A percentile compares a stretch with the other conserved stretches of the same genome.
These are phyloP conservation scores for Penicillium odoratum DNA, from an alignment of 495 filamentous ascomycete species.

Conservation along the genomic window DNA sequence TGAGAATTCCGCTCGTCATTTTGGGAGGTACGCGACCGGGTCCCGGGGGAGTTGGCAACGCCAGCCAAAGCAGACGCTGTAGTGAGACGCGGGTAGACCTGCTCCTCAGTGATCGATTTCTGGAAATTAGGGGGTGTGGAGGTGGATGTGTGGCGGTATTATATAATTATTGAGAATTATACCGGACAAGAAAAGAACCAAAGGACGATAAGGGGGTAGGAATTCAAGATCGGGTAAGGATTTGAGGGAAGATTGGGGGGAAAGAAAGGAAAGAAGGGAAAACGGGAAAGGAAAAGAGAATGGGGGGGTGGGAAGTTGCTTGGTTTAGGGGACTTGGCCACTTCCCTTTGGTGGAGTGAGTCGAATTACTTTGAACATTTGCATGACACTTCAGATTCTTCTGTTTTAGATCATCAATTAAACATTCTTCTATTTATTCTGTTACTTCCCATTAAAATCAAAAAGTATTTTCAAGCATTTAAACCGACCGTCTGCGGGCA, in stretches of 20 bases:
- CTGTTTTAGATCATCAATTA: not conserved
- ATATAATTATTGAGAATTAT: constrained; percentile 9
- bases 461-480: not conserved
- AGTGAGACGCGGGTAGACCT: constrained; percentile 19
- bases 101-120: not conserved
- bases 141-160: constrained; percentile 4
- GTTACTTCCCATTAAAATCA: not conserved
- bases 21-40: constrained; percentile 45
- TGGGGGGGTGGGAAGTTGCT: constrained; percentile 12
- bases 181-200: constrained; percentile 6
- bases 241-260: constrained; percentile 4
- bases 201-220: constrained; percentile 8
- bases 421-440: not conserved
- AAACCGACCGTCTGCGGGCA: constrained; percentile 3
- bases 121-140: constrained; percentile 1
- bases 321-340: not conserved
- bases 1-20: constrained; percentile 50
- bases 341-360: not conserved
- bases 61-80: constrained; percentile 42
- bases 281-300: constrained; percentile 23
- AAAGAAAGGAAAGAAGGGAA: constrained; percentile 12
- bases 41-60: constrained; percentile 36
- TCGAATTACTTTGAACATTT: not conserved
- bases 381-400: not conserved
- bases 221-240: constrained; percentile 11